Percentiles rank a stretch among this genome's conserved stretches.
Evolutionary conservation across 306 rosid species (phyloP).

Genomic region (Trifolium repens): DNA sequence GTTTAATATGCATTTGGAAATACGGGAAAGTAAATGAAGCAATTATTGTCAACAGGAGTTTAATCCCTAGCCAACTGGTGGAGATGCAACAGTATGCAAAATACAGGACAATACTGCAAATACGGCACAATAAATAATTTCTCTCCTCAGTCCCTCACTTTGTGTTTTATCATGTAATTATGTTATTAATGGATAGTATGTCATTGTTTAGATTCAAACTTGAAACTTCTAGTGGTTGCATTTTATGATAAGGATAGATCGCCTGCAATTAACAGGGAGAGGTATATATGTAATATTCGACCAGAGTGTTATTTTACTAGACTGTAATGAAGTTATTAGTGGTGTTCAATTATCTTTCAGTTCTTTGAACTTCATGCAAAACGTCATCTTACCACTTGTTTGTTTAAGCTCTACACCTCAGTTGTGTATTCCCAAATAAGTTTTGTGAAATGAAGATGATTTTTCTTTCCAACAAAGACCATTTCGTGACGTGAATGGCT

Average conservation of each 20-base stretch:
- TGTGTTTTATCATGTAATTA: slow-evolving; percentile 20
- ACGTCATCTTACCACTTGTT: not conserved
- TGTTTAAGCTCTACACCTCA: not conserved
- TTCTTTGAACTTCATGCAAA: not conserved
- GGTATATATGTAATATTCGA: not conserved
- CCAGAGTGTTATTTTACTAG: not conserved
- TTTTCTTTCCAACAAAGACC: not conserved
- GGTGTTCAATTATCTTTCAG: not conserved
- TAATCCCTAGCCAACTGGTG: slow-evolving; percentile 2
- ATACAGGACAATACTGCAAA: not conserved
- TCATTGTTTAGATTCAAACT: slow-evolving; percentile 2
- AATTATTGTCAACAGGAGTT: slow-evolving; percentile 3
- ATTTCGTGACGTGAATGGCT: not conserved
- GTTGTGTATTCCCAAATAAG: not conserved
- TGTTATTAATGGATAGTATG: not conserved
- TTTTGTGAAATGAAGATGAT: not conserved
- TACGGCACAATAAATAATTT: not conserved
- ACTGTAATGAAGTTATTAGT: not conserved
- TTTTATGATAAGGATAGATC: not conserved
- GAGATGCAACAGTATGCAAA: slow-evolving; percentile 10
- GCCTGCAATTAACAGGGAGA: not conserved
- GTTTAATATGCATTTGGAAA: slow-evolving; percentile 3
- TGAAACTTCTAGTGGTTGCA: not conserved
- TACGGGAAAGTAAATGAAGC: slow-evolving; percentile 17
- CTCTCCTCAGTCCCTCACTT: slow-evolving; percentile 18